Base-by-base conservation (phyloP, 2,329 filamentous ascomycete genomes). In the Scedosporium aurantiacum region DNA sequence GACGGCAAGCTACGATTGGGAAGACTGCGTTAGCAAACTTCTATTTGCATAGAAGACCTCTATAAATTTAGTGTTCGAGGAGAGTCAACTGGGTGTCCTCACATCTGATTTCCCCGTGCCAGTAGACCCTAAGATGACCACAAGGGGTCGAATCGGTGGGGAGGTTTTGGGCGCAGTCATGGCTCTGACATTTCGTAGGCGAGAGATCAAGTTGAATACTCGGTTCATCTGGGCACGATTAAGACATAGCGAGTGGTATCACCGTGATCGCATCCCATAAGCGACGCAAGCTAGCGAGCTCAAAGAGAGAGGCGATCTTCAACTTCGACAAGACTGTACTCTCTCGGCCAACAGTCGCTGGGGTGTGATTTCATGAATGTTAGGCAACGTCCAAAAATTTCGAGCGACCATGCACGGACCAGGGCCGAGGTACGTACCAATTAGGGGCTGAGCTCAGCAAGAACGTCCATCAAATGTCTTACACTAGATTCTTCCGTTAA, bases 41-140 rank as follows among this genome's bases (percentile, higher is more conserved):
- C 52, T 43, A 18, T 21, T 14, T 16, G 1, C 8, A 37, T 37
- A 43, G 10, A 1, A 55, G 18, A 28, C 16, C 6, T 14, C 47
- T 14, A 57, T n/a, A 18, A 7, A 2, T 18, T 32, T 27, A 6
- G n/a, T n/a, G n/a, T 21, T 28, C 1, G 25, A 47, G n/a, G n/a
- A 12, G n/a, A 54, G 23, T 23, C 23, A 37, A 37, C 10, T 47
- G 60, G 54, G 47, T 56, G 52, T 50, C 65, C 77, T 69, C 79
- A 95, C 91, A 78, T 95, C 88, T 45, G 91, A 96, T 75, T 96
- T 96, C 64, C 93, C 93, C 1, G 92, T 97, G 62, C 92, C 93
- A 8, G 93, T 97, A 57, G 92, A 89, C 66, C 93, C 93, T 57
- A 97, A 80, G 63, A 97, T 82, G 57, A 90, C 86, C 68, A 97